These are phyloP conservation scores for Apiospora rasikravindrae DNA, from an alignment of 2,329 filamentous ascomycete species.

Conservation along the genomic window DNA sequence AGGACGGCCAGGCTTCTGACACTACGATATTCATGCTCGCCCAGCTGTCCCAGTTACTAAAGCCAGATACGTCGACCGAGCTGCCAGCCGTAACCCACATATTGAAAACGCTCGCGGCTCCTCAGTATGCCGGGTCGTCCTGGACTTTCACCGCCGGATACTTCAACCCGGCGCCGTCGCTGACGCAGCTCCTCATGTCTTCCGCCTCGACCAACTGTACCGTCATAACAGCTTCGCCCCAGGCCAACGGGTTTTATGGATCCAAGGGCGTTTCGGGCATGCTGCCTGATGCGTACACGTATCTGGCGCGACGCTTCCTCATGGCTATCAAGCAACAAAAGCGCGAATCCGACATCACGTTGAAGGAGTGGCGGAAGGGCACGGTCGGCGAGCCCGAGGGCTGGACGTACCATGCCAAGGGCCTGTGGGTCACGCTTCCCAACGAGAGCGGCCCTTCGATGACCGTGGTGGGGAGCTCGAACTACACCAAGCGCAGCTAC, in stretches of 20 bases:
- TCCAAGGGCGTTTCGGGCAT: conserved; percentile 88
- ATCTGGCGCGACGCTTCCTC: conserved; percentile 83
- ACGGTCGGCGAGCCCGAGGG: conserved; percentile 80
- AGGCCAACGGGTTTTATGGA: conserved; percentile 94
- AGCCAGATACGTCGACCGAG: conserved; percentile 84
- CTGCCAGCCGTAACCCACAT: conserved; percentile 80
- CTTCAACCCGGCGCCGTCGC: conserved; percentile 91
- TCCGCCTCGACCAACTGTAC: conserved; percentile 75
- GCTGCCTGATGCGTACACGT: conserved; percentile 88
- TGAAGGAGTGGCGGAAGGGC: conserved; percentile 89
- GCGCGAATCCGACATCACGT: conserved; percentile 62
- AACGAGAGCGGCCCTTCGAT: conserved; percentile 71
- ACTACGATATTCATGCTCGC: conserved; percentile 86
- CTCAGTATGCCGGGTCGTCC: conserved; percentile 69
- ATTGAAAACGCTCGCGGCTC: conserved; percentile 68
- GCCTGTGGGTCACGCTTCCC: conserved; percentile 84
- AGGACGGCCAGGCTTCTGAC: conserved; percentile 41
- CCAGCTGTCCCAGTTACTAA: conserved; percentile 85
- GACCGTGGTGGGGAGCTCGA: conserved; percentile 87
- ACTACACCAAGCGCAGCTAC: conserved; percentile 95
- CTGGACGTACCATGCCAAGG: conserved; percentile 99
- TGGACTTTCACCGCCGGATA: conserved; percentile 99
- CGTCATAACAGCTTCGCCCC: conserved; percentile 89
- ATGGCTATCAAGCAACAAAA: conserved; percentile 55
- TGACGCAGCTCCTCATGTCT: conserved; percentile 79